A percentile compares a stretch with the other conserved stretches of the same genome.
phyloP scores from a whole-genome alignment of 2,329 filamentous ascomycete genomes.

The Colletotrichum liaoningense region DNA sequence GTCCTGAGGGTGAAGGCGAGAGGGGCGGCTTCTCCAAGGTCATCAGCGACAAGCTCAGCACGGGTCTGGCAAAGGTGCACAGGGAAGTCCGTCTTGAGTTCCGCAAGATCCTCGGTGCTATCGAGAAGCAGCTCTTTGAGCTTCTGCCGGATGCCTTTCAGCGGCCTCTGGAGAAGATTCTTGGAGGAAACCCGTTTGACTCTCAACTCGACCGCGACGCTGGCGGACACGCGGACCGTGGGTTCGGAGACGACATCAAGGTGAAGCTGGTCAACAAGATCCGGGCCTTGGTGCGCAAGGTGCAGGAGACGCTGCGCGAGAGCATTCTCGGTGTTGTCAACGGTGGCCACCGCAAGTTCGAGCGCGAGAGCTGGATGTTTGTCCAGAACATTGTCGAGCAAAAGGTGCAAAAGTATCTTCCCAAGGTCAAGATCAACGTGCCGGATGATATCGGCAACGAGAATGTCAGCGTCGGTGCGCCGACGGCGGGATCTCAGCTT shows the following conservation, averaged over 20 bases:
- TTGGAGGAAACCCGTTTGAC: slow-evolving; percentile 60
- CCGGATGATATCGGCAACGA: slow-evolving; percentile 60
- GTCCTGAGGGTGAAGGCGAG: slow-evolving; percentile 39
- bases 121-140: slow-evolving; percentile 59
- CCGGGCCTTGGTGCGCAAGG: slow-evolving; percentile 55
- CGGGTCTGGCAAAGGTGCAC: slow-evolving; percentile 55
- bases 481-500: slow-evolving; percentile 44
- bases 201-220: slow-evolving; percentile 53
- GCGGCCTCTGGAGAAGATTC: slow-evolving; percentile 56
- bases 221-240: slow-evolving; percentile 45
- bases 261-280: slow-evolving; percentile 57
- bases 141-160: slow-evolving; percentile 56
- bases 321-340: slow-evolving; percentile 57
- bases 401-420: slow-evolving; percentile 58
- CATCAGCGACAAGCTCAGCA: slow-evolving; percentile 60
- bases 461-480: slow-evolving; percentile 55
- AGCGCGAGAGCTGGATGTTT: slow-evolving; percentile 58
- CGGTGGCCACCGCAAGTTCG: slow-evolving; percentile 59
- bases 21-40: slow-evolving; percentile 55
- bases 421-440: slow-evolving; percentile 57
- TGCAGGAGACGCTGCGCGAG: slow-evolving; percentile 57
- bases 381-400: slow-evolving; percentile 58
- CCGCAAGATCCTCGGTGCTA: slow-evolving; percentile 54
- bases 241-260: slow-evolving; percentile 57
- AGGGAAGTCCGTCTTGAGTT: slow-evolving; percentile 59